Percentiles rank a stretch among this genome's conserved stretches.
Conservation (phyloP, 2,329 filamentous ascomycete species). For the Leptosphaerulina australis region DNA sequence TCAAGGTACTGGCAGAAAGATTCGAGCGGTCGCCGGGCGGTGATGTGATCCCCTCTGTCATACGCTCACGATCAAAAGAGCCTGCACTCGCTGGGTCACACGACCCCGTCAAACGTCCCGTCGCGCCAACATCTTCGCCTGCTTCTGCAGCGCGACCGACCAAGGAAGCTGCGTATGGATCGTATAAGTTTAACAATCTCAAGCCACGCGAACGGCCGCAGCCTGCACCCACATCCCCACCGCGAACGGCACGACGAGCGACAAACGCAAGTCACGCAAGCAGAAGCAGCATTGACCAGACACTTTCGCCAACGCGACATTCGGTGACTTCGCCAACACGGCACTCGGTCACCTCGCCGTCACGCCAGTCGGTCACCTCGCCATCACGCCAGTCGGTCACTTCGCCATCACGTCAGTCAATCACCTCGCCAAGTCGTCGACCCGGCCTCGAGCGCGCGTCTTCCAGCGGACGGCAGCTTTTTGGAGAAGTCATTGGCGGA, state of each 20-base stretch:
- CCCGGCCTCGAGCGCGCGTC: conserved; percentile 25
- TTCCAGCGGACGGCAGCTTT: conserved; percentile 36
- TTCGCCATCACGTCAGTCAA: conserved; percentile 24
- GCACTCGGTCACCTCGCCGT: conserved; percentile 20
- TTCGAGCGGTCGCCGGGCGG: conserved; percentile 44
- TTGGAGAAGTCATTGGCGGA: conserved; percentile 45
- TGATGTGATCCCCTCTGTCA: conserved; percentile 27
- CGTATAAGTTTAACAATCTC: conserved; percentile 46
- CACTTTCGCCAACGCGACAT: conserved; percentile 27
- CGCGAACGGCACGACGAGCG: conserved; percentile 33
- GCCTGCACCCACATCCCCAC: conserved; percentile 39
- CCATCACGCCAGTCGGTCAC: conserved; percentile 25
- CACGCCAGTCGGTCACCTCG: conserved; percentile 13
- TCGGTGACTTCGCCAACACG: conserved; percentile 23
- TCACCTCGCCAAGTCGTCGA: conserved; percentile 32
- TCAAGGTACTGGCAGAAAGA: conserved; percentile 46
- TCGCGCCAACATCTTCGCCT: conserved; percentile 35
- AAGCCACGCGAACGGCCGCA: conserved; percentile 46
- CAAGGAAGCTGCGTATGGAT: conserved; percentile 42
- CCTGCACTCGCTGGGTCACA: conserved; percentile 22
- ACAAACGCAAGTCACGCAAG: conserved; percentile 28
- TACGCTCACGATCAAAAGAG: conserved; percentile 31
- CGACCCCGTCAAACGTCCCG: conserved; percentile 22
- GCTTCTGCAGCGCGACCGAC: conserved; percentile 32
- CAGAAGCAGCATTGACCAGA: conserved; percentile 35